A percentile compares a stretch with the other conserved stretches of the same genome.
Evolutionary conservation across 2,329 filamentous ascomycete genomes (phyloP).

Genomic region (Graphilbum sp.): DNA sequence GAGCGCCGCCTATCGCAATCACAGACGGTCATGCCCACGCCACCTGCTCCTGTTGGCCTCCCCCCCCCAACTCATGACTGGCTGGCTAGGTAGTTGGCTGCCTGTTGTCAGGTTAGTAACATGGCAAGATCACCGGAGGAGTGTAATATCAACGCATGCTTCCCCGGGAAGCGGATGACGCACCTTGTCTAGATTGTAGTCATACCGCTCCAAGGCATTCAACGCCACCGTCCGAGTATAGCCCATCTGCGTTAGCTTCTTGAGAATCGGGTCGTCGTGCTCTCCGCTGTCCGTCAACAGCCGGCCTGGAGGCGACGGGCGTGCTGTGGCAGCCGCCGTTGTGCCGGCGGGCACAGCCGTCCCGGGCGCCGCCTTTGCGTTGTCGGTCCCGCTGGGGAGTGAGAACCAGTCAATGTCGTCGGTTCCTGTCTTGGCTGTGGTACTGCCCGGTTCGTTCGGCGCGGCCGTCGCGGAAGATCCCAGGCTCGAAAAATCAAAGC

Average conservation of each 20-base stretch:
- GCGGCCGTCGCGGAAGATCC: constrained; percentile 16
- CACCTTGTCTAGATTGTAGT: constrained; percentile 93
- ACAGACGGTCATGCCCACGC: too few relatives aligned
- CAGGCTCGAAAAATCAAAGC: constrained; percentile 40
- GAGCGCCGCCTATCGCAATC: too few relatives aligned
- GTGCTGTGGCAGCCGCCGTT: constrained; percentile 12
- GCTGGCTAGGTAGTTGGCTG: constrained; percentile 38
- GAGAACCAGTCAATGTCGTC: constrained; percentile 59
- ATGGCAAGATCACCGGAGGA: too few relatives aligned
- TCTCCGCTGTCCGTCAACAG: constrained; percentile 58
- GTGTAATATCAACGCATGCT: constrained; percentile 21
- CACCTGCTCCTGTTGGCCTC: too few relatives aligned
- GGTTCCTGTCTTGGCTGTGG: constrained; percentile 14
- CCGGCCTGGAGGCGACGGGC: constrained; percentile 30
- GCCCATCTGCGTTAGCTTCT: constrained; percentile 80
- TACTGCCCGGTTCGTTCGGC: constrained; percentile 21
- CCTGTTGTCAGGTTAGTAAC: constrained; percentile 17
- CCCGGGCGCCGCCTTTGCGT: constrained; percentile 9
- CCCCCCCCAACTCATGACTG: constrained; percentile 24
- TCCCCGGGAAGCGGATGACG: too few relatives aligned
- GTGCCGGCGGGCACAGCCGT: constrained; percentile 8
- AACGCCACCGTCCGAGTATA: constrained; percentile 61
- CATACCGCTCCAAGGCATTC: constrained; percentile 75
- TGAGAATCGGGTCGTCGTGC: constrained; percentile 83
- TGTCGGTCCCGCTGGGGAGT: constrained; percentile 9